Conservation (phyloP, 2,329 filamentous ascomycete genomes). For the Phaeosphaeria sp. region DNA sequence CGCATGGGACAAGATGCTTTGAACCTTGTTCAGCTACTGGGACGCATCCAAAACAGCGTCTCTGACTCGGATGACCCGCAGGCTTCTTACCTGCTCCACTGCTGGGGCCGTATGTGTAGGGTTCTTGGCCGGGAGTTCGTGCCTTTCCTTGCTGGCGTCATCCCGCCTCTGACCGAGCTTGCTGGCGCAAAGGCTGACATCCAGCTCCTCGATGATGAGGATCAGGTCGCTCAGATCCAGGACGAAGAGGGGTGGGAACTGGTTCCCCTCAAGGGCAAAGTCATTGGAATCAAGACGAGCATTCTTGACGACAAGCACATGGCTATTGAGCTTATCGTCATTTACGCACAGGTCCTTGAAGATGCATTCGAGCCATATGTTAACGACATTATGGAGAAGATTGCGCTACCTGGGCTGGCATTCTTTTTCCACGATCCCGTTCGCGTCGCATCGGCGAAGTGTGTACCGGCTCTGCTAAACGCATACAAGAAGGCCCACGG, state of each 20-base stretch:
- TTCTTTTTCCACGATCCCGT: constrained; percentile 99
- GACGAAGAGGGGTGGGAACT: constrained; percentile 98
- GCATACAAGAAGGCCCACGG: constrained; percentile 94
- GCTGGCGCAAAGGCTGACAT: constrained; percentile 97
- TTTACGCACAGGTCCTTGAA: constrained; percentile 96
- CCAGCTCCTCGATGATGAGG: constrained; percentile 92
- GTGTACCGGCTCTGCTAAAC: constrained; percentile 90
- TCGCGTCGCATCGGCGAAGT: constrained; percentile 90
- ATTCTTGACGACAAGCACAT: constrained; percentile 98
- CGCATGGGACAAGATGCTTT: constrained; percentile 88
- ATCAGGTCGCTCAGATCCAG: constrained; percentile 89
- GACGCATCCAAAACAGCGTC: constrained; percentile 80
- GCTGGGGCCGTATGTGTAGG: constrained; percentile 98
- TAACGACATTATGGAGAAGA: constrained; percentile 92
- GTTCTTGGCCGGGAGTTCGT: constrained; percentile 90
- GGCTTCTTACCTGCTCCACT: constrained; percentile 96
- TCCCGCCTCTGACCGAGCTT: constrained; percentile 89
- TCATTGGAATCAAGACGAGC: constrained; percentile 97
- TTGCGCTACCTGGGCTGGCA: constrained; percentile 88
- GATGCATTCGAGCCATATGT: constrained; percentile 91
- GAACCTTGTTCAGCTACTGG: constrained; percentile 85
- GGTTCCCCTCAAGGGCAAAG: constrained; percentile 94
- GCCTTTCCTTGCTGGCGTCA: constrained; percentile 89
- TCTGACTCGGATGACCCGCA: constrained; percentile 94
- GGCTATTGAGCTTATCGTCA: constrained; percentile 97